A percentile compares a stretch with the other conserved stretches of the same genome.
phyloP scores from a whole-genome alignment of 2,329 filamentous ascomycete genomes.

The Xylaria digitata region DNA sequence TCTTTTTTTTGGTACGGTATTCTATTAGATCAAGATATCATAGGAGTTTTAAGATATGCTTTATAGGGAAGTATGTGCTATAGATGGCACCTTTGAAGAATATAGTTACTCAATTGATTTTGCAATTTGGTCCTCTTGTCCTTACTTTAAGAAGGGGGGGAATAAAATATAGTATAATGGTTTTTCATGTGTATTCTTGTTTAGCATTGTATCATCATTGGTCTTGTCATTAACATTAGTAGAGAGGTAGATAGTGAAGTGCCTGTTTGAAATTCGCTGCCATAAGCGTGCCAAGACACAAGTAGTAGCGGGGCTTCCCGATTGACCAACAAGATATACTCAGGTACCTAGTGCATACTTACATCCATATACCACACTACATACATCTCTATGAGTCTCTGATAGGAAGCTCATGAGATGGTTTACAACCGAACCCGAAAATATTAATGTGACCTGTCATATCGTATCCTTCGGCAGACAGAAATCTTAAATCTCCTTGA shows the following conservation, averaged over 20 bases:
- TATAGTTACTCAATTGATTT: background rate
- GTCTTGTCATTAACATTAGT: too few species aligned
- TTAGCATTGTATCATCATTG: too few species aligned
- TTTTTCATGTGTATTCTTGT: background rate
- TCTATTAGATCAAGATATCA: conserved; percentile 28
- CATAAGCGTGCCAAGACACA: conserved; percentile 1
- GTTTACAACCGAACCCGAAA: background rate
- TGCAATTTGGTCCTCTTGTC: too few species aligned
- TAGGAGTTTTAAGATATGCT: conserved; percentile 24
- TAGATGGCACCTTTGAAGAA: conserved; percentile 7
- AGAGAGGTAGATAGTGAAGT: background rate
- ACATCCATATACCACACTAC: background rate
- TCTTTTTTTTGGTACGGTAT: background rate
- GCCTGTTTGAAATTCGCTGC: background rate
- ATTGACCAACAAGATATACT: background rate
- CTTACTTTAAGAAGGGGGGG: background rate
- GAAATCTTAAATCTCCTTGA: background rate
- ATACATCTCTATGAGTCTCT: too few species aligned
- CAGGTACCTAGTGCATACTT: background rate
- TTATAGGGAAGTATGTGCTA: background rate
- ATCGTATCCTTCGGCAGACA: background rate
- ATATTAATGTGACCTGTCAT: background rate
- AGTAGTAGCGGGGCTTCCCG: conserved; percentile 14
- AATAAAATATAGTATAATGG: background rate
- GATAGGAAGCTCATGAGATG: background rate